phyloP scores from a whole-genome alignment of 2,329 filamentous ascomycete genomes.

The Aspergillus neoniger region DNA sequence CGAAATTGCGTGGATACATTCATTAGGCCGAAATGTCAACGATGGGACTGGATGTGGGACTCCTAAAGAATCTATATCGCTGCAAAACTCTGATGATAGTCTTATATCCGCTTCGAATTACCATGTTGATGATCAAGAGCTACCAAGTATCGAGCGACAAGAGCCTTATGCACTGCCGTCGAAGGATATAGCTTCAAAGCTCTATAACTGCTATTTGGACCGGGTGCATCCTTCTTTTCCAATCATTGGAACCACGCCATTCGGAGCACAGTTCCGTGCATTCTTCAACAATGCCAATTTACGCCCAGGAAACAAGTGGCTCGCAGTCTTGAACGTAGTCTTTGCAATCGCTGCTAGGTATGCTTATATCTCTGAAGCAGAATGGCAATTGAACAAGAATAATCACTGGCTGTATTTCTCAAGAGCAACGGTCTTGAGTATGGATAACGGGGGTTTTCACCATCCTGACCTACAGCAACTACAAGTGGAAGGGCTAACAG shows the following conservation, averaged over 20 bases:
- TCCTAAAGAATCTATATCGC: constrained; percentile 26
- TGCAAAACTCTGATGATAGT: constrained; percentile 29
- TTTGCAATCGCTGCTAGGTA: constrained; percentile 48
- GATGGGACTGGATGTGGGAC: constrained; percentile 26
- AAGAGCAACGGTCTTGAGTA: constrained; percentile 40
- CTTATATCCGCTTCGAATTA: constrained; percentile 37
- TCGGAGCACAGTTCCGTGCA: constrained; percentile 45
- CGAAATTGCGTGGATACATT: constrained; percentile 49
- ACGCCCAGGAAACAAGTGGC: constrained; percentile 43
- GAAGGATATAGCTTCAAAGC: constrained; percentile 38
- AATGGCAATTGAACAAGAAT: constrained; percentile 40
- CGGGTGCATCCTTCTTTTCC: constrained; percentile 50
- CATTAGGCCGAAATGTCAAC: constrained; percentile 37
- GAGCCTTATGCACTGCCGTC: constrained; percentile 42
- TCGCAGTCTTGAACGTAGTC: constrained; percentile 49
- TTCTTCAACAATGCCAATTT: constrained; percentile 38
- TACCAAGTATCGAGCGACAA: constrained; percentile 36
- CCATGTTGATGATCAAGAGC: constrained; percentile 45
- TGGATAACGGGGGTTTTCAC: constrained; percentile 43
- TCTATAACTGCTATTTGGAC: constrained; percentile 45
- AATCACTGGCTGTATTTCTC: constrained; percentile 46
- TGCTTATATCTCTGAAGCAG: constrained; percentile 39
- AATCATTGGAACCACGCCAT: constrained; percentile 44
- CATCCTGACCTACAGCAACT: constrained; percentile 47
- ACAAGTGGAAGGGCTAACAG: constrained; percentile 45